phyloP scores from a whole-genome alignment of 345 rosid genomes.

The Laguncularia racemosa region DNA sequence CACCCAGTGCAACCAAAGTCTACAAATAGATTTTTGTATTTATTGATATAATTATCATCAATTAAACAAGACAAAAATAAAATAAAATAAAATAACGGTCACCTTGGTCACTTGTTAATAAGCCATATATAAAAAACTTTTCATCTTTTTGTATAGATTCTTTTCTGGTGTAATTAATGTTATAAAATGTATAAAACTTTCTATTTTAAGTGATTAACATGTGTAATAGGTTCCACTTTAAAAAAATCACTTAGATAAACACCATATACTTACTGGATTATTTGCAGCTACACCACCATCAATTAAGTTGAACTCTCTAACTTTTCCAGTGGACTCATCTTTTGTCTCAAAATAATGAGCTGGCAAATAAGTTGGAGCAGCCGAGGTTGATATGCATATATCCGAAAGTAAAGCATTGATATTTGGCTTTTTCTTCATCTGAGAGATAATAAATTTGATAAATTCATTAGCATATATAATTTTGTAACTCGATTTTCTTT shows the following conservation, averaged over 20 bases:
- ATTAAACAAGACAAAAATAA: neutral
- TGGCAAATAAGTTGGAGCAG: conserved; percentile 28
- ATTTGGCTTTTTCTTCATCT: conserved; percentile 10
- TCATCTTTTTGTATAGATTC: too few relatives aligned
- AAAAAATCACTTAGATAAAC: neutral
- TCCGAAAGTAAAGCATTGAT: conserved; percentile 17
- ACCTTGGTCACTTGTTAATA: too few relatives aligned
- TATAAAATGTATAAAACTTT: too few relatives aligned
- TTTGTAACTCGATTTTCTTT: too few relatives aligned
- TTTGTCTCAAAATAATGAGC: conserved; percentile 20
- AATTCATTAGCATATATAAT: neutral
- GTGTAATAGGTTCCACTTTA: neutral
- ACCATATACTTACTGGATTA: conserved; percentile 14
- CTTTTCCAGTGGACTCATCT: conserved; percentile 5
- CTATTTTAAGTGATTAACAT: too few relatives aligned
- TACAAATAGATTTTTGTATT: neutral
- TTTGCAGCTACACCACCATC: conserved; percentile 39
- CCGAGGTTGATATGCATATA: conserved; percentile 18
- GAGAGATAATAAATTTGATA: conserved; percentile 15
- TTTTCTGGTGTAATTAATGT: too few relatives aligned
- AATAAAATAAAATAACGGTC: neutral
- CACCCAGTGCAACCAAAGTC: conserved; percentile 39
- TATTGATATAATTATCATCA: neutral
- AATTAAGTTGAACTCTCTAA: conserved; percentile 23
- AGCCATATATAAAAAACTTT: neutral